Base-by-base conservation (phyloP, 1,284 basidiomycete genomes). In the Trametes polyzona region DNA sequence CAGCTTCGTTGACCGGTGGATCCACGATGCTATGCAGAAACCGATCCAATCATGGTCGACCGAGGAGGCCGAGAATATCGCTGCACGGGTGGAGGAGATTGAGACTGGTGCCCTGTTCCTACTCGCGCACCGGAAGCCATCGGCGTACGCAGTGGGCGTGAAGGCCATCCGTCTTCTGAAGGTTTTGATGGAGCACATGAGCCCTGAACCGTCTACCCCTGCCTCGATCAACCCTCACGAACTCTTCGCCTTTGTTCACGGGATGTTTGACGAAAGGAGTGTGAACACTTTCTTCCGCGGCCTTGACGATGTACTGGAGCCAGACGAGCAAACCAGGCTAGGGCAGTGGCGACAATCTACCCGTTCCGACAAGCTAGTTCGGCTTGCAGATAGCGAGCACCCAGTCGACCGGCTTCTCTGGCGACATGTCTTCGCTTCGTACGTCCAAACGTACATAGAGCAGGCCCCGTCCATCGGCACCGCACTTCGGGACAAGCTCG, bases 101-200 rank as follows among this genome's bases (percentile, higher is more conserved):
- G 89, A 92, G 66, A 84, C 86, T 0, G 88, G 87, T 3, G 85
- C 84, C 0, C 70, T 97, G 39, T 94, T 96, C 71, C 75, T 98
- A 23, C 78, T 95, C n/a, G 83, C 89, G 7, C 86, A 89, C 47
- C 82, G 83, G 46, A 74, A 73, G 17, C 70, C 75, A 40, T 62
- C 71, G 2, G 77, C 90, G 8, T 82, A 83, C 47, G 73, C 72
- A 0, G 74, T 79, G 17, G 91, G 88, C 1, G 77, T 89, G 24
- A 85, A 84, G 68, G 73, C 87, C 9, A 66, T 88, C 12, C 82
- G 86, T 42, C 73, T 81, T 40, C 72, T 91, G 33, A 59, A 58
- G 41, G 37, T 52, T 14, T 39, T 65, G 17, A 55, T 60, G 53
- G 68, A 74, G 5, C 76, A 83, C 52, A 64, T 87, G 33, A 68